Evolutionary conservation across 2,329 filamentous ascomycete genomes (phyloP), one percentile per base, ranked within the genome.

Genomic region (Gyromitra esculenta): DNA sequence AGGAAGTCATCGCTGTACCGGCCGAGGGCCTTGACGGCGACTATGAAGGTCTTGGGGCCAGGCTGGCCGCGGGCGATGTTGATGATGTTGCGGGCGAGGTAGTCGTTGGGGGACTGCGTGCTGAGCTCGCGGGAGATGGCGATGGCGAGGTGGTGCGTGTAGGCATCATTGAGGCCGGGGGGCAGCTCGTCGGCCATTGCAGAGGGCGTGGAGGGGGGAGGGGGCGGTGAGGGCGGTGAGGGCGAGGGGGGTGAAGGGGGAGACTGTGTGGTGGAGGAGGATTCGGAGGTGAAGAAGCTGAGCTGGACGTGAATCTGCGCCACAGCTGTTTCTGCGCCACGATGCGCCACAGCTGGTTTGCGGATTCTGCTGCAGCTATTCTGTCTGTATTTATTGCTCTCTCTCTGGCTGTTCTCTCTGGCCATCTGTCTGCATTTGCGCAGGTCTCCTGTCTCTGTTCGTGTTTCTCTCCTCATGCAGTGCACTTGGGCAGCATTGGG

Each of bases 1-100:
- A 81, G 77, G 35, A 81, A 81, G 59, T 80, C 80, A 62, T 81
- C 80, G 41, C 60, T 62, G 59, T 81, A 81, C 21, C 77, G 78
- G 31, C 80, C 80, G 64, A 81, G 79, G 60, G 79, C 78, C 70
- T 80, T 80, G 70, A 80, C 81, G 21, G 79, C 78, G 48, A 77
- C 76, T 45, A 80, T 71, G 70, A 81, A 81, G 5, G 79, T 79
- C 73, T 81, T 81, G 6, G 80, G 80, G 31, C 80, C 80, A 2
- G 80, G 80, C 59, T 81, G 80, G 56, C 71, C 78, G 31, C 79
- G 80, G 7, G 80, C 80, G 50, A 81, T 80, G 50, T 81, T 79
- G 25, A 81, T 80, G 45, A 81, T 79, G 57, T 81, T 81, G 13
- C 78, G 74, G 21, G 80, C 80, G 73, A 81, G 80, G 60, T 74